Conservation (phyloP, 1,139 yeast species). For the Yamadazyma spencermartinsiae region DNA sequence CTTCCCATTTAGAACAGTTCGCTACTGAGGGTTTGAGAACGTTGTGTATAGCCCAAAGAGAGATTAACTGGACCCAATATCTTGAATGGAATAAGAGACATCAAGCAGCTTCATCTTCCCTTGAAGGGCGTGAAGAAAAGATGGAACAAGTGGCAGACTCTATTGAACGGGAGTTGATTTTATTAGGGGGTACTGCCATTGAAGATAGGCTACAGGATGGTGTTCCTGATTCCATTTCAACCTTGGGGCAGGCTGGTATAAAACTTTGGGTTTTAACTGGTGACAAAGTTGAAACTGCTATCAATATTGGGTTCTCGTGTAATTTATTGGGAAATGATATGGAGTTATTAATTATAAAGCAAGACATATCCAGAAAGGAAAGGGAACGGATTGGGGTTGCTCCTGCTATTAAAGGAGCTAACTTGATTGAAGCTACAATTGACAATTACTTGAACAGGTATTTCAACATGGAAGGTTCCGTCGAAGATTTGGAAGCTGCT, state of each 20-base stretch:
- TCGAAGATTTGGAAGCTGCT: conserved; percentile 60
- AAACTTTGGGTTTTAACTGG: conserved; percentile 55
- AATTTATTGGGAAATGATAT: conserved; percentile 49
- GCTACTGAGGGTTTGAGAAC: conserved; percentile 53
- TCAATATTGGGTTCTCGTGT: conserved; percentile 53
- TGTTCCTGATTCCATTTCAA: conserved; percentile 48
- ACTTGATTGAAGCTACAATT: conserved; percentile 52
- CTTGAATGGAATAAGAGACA: conserved; percentile 45
- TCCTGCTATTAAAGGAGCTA: conserved; percentile 19
- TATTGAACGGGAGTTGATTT: conserved; percentile 43
- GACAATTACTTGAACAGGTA: conserved; percentile 59
- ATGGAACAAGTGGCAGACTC: conserved; percentile 51
- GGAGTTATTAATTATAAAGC: conserved; percentile 45
- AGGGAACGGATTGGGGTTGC: conserved; percentile 20
- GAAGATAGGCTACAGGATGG: conserved; percentile 54
- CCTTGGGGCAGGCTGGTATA: conserved; percentile 49
- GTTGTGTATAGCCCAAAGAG: conserved; percentile 48
- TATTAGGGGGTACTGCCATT: conserved; percentile 54
- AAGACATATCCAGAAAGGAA: conserved; percentile 32
- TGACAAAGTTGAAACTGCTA: conserved; percentile 53
- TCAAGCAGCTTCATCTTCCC: conserved; percentile 42
- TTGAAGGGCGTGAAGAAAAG: conserved; percentile 43
- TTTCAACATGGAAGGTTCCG: conserved; percentile 64
- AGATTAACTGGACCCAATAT: conserved; percentile 43
- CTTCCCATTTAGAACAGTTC: conserved; percentile 42